phyloP scores from a whole-genome alignment of 805 yeast genomes.

The Ogataea haglerorum region DNA sequence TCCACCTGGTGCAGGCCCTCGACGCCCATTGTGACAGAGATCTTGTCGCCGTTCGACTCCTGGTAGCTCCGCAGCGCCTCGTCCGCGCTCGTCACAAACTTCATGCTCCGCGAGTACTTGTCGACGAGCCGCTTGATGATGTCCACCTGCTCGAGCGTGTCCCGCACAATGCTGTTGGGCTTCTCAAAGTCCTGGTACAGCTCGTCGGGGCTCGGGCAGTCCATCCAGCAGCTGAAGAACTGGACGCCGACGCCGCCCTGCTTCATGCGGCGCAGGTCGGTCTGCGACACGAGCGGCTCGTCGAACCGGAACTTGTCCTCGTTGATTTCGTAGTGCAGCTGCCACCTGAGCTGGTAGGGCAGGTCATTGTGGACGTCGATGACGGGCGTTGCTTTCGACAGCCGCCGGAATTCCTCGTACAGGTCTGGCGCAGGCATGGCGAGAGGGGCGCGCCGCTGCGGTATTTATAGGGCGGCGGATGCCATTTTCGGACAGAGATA shows the following conservation, averaged over 20 bases:
- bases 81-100: conserved; percentile 39
- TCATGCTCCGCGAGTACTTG: conserved; percentile 38
- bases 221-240: conserved; percentile 49
- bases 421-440: conserved; percentile 4
- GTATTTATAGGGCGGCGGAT: too few relatives aligned
- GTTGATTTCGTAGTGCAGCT: conserved; percentile 42
- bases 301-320: conserved; percentile 38
- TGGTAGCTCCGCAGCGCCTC: conserved; percentile 38
- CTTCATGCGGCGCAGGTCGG: conserved; percentile 41
- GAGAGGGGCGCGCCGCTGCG: too few relatives aligned
- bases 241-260: conserved; percentile 48
- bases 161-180: conserved; percentile 44
- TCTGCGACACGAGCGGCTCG: conserved; percentile 39
- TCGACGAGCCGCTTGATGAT: conserved; percentile 43
- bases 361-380: conserved; percentile 54
- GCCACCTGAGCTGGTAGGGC: conserved; percentile 44
- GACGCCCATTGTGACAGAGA: conserved; percentile 49
- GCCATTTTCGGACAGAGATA: too few relatives aligned
- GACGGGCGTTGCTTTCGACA: conserved; percentile 33
- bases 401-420: conserved; percentile 13
- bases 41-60: conserved; percentile 25
- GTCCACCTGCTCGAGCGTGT: conserved; percentile 53
- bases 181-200: conserved; percentile 43
- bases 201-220: conserved; percentile 40
- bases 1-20: conserved; percentile 56